phyloP scores from a whole-genome alignment of 352 stramenopile species.

The Phytophthora pluvialis region DNA sequence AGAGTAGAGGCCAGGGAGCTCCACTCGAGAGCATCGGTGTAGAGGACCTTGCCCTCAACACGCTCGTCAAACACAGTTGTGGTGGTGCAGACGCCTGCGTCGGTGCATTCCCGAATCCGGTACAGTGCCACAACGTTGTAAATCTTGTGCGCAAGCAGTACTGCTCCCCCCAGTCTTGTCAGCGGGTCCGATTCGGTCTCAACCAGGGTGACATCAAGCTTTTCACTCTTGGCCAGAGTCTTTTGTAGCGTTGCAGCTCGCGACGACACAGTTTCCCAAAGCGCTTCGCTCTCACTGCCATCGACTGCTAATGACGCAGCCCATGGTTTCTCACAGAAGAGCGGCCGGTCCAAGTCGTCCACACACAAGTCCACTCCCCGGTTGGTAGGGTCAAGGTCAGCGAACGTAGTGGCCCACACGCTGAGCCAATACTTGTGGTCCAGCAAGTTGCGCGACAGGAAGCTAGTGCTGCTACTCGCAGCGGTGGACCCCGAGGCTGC shows the following conservation, averaged over 20 bases:
- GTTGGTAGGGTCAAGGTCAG: conserved; percentile 39
- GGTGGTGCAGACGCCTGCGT: conserved; percentile 33
- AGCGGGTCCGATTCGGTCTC: conserved; percentile 60
- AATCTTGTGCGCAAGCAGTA: conserved; percentile 62
- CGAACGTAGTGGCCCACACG: conserved; percentile 54
- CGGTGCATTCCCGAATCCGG: conserved; percentile 42
- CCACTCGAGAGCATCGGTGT: conserved; percentile 64
- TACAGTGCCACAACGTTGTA: conserved; percentile 60
- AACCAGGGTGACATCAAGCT: conserved; percentile 54
- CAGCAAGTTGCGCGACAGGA: conserved; percentile 57
- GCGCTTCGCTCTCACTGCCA: conserved; percentile 10
- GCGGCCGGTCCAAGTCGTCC: conserved; percentile 56
- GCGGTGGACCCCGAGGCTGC: conserved; percentile 25
- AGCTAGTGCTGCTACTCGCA: conserved; percentile 42
- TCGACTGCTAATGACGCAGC: conserved; percentile 28
- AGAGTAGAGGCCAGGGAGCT: conserved; percentile 51
- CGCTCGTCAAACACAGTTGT: conserved; percentile 46
- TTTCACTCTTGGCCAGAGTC: conserved; percentile 29
- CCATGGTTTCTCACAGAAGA: conserved; percentile 68
- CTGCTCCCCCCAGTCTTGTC: conserved; percentile 49
- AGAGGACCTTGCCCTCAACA: conserved; percentile 56
- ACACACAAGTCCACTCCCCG: conserved; percentile 57
- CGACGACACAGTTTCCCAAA: conserved; percentile 53
- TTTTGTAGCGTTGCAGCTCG: conserved; percentile 38
- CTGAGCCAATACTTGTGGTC: conserved; percentile 69